Evolutionary conservation across 371 early-diverging fungal species (phyloP).

Genomic region (Capillidium rhysosporum): DNA sequence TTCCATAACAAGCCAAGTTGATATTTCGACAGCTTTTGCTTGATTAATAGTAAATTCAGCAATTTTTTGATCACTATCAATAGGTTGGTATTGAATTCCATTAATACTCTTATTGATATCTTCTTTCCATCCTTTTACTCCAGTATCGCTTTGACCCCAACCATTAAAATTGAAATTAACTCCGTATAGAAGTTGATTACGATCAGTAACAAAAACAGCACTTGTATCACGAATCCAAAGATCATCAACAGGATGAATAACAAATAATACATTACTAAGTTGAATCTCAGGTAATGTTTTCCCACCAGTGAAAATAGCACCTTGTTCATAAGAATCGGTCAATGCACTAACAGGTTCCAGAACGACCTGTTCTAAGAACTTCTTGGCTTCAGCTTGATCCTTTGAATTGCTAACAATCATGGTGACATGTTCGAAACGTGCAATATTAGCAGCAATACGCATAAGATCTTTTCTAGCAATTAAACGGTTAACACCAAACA

Average conservation of each 20-base stretch:
- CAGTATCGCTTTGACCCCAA: slow-evolving; percentile 11
- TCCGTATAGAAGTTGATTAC: slow-evolving; percentile 5
- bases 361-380: neutral
- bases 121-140: neutral
- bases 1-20: slow-evolving; percentile 8
- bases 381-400: neutral
- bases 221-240: slow-evolving; percentile 11
- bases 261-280: neutral
- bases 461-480: slow-evolving; percentile 1
- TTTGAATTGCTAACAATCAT: neutral
- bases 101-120: neutral
- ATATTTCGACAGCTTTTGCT: neutral
- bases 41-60: neutral
- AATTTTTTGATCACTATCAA: slow-evolving; percentile 4
- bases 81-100: slow-evolving; percentile 5
- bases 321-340: neutral
- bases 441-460: neutral
- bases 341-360: neutral
- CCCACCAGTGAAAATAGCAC: neutral
- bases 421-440: neutral
- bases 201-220: slow-evolving; percentile 8
- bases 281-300: neutral
- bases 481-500: neutral
- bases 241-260: slow-evolving; percentile 8
- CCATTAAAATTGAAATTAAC: slow-evolving; percentile 12